Percentiles rank a stretch among this genome's conserved stretches.
Evolutionary conservation across 441 rosid species (phyloP).

Genomic region (Daphne laureola): DNA sequence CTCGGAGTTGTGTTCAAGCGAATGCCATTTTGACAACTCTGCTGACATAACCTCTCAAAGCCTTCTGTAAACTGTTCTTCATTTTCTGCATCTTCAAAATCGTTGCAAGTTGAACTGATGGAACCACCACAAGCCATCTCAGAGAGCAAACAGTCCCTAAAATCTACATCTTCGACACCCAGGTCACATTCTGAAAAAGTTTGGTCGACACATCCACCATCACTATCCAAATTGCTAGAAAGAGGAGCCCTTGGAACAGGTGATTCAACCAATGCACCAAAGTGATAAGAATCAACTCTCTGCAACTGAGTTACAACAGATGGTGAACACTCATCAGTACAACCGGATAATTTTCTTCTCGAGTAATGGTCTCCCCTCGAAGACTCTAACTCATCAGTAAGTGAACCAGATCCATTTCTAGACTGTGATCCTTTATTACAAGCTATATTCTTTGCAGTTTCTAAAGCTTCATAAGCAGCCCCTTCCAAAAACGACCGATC

Average conservation of each 20-base stretch:
- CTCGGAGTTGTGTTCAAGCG: conserved; percentile 48
- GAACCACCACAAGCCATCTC: conserved; percentile 34
- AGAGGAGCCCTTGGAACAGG: conserved; percentile 39
- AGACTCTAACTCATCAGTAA: conserved; percentile 68
- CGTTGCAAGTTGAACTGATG: conserved; percentile 30
- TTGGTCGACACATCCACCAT: conserved; percentile 49
- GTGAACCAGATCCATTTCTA: conserved; percentile 55
- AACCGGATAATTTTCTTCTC: conserved; percentile 24
- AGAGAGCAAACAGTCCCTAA: conserved; percentile 64
- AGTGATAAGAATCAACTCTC: conserved; percentile 59
- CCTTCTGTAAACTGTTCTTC: conserved; percentile 32
- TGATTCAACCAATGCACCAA: conserved; percentile 38
- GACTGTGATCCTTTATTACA: conserved; percentile 37
- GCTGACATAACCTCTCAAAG: conserved; percentile 48
- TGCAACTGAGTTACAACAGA: conserved; percentile 78
- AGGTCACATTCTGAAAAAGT: conserved; percentile 50
- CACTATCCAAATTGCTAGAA: conserved; percentile 31
- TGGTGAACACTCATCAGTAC: conserved; percentile 36
- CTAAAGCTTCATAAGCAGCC: conserved; percentile 82
- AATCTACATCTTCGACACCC: conserved; percentile 65
- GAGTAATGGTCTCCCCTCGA: conserved; percentile 32
- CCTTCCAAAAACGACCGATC: conserved; percentile 80
- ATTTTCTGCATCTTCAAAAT: conserved; percentile 24
- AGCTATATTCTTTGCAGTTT: conserved; percentile 59
- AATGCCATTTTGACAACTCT: conserved; percentile 31